Base-by-base conservation (phyloP, 495 filamentous ascomycete genomes). In the Hyaloscypha hepaticicola region DNA sequence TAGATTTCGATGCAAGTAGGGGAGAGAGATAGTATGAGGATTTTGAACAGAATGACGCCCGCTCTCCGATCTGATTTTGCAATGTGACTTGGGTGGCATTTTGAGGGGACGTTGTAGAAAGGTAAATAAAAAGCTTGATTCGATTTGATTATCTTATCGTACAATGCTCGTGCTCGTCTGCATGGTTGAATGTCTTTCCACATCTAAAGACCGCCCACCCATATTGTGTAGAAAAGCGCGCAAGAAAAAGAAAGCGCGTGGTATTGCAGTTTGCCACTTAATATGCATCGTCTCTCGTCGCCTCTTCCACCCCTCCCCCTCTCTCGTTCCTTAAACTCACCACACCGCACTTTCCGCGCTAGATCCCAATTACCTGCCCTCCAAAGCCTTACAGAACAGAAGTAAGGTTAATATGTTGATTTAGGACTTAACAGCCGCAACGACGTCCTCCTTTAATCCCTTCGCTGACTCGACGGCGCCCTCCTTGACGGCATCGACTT, bases 361-460 rank as follows among this genome's bases (percentile, higher is more conserved):
- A 29, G 3, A 53, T 33, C 45, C 52, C n/a, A 26, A 45, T 31
- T 14, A 14, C n/a, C 11, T 38, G 14, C 41, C 1, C 50, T 0
- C 50, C 21, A 45, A 33, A 5, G 34, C 33, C 31, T 28, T 22
- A 8, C 26, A 50, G 34, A 28, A 29, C 29, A 27, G 8, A 8
- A 29, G 22, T 41, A 60, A 12, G 25, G 29, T n/a, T n/a, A n/a
- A n/a, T 3, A 49, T 0, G 28, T 2, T 9, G 53, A 52, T 62
- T 24, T 66, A 70, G 21, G 65, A 59, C 68, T 82, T 75, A 19
- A 77, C 76, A 51, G 71, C 77, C 14, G 74, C 78, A 70, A 78
- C 74, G 3, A 77, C 81, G 51, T 79, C 65, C 71, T 82, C 72
- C 57, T 72, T 72, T 60, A 77, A 74, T 5, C 76, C 79, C 71